Evolutionary conservation across 352 stramenopile genomes (phyloP), one percentile per base, ranked within the genome.

Genomic region (Phytophthora agathidicida): DNA sequence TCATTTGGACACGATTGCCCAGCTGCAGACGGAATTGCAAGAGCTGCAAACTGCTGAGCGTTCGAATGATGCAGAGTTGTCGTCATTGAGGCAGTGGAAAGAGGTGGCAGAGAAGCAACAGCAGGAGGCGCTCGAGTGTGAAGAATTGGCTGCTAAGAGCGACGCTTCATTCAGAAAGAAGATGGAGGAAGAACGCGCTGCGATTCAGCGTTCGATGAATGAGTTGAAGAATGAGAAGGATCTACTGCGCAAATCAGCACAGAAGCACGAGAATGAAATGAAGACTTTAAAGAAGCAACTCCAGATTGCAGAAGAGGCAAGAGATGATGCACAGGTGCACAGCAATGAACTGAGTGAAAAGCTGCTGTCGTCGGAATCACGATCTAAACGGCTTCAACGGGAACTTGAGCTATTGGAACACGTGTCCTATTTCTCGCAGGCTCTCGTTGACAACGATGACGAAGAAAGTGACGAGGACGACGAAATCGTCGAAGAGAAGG

Each of bases 341-440:
- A 76, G 70, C 39, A 83, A 80, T 53, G 61, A 60, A 35, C 62
- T 91, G 35, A 73, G 68, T 8, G 84, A 93, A 38, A 33, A 73
- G 26, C 56, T 94, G 27, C 66, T 93, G 3, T 87, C 84, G 3
- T 75, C 73, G 2, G 71, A 89, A 37, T 75, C 83, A 2, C 83
- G 80, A n/a, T 88, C 73, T 53, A 83, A 68, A 9, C 81, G 84
- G 0, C 42, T 96, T 19, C 74, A 96, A 42, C 82, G 84, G 7
- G 84, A 96, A 48, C 65, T 93, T 1, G 56, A 80, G 44, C 71
- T 94, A 31, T 71, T 96, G 36, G 81, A 93, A 32, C 79, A 92
- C 27, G 80, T 93, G 23, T 85, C 80, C 1, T 91, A 89, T 38
- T 74, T 92, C 26, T 85, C 81, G 13, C 65, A 88, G 9, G 80